phyloP scores from a whole-genome alignment of 2,329 filamentous ascomycete genomes.

The Lecanosticta acicola region DNA sequence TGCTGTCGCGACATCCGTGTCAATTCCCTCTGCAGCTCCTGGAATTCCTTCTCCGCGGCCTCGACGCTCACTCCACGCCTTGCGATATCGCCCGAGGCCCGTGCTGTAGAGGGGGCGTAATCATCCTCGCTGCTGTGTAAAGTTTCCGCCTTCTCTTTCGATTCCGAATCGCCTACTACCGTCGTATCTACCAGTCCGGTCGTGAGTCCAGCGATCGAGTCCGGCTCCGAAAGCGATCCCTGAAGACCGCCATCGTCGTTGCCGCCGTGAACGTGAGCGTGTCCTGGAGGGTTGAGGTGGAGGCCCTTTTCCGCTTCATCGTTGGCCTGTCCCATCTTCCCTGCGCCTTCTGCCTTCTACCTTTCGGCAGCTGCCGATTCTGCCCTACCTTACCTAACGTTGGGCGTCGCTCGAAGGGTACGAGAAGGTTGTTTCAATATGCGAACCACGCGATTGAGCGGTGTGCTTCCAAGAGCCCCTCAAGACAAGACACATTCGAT shows the following conservation, averaged over 20 bases:
- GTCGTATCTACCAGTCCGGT: conserved; percentile 6
- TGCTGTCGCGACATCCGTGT: conserved; percentile 42
- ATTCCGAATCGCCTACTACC: neutral
- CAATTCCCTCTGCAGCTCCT: conserved; percentile 52
- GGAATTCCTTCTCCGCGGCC: conserved; percentile 65
- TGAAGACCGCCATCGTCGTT: neutral
- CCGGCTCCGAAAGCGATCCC: neutral
- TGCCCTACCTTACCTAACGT: neutral
- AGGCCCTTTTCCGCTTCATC: conserved; percentile 22
- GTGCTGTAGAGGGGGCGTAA: conserved; percentile 6
- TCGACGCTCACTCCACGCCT: conserved; percentile 55
- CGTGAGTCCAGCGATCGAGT: conserved; percentile 5
- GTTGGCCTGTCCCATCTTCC: conserved; percentile 7
- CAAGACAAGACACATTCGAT: too few species aligned
- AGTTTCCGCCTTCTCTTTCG: conserved; percentile 14
- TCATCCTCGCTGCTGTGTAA: conserved; percentile 3
- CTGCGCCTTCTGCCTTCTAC: neutral
- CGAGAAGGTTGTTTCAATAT: too few species aligned
- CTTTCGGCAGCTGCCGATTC: neutral
- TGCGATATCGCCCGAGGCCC: conserved; percentile 3
- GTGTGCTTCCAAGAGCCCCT: too few species aligned
- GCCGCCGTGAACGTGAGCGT: conserved; percentile 15
- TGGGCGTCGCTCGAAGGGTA: too few species aligned
- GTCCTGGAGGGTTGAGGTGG: conserved; percentile 23
- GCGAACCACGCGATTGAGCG: too few species aligned